Evolutionary conservation across 2,329 filamentous ascomycete species (phyloP), one percentile per base, ranked within the genome.

Genomic region (Pseudogymnoascus sp.): DNA sequence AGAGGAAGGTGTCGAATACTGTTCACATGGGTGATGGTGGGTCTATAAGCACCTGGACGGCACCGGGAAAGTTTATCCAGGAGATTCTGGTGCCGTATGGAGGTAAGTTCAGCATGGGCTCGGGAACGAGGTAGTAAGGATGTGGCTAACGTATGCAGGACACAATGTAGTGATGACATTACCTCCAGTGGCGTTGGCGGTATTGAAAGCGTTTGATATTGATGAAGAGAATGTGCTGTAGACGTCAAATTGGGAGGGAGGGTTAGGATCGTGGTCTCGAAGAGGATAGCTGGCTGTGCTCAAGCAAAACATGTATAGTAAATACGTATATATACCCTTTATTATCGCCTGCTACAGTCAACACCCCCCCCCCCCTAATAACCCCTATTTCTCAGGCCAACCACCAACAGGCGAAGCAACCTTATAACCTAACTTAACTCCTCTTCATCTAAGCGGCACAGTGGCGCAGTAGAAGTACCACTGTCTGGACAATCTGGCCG

Each of bases 141-240:
- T 62, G 16, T 41, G 31, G 8, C 65, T 73, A 45, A 72, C 65
- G 23, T 3, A 37, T 36, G 0, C 63, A 90, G 87, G 85, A 5
- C 90, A 93, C 72, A 92, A 91, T 71, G 78, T 83, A 61, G 80
- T 92, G 41, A 82, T 90, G 73, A 83, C 83, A 6, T 89, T 84
- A 71, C 81, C 86, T 1, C 81, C 86, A 3, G 83, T 91, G 14
- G 74, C 82, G 7, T 75, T 89, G 41, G 88, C 87, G 1, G 80
- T 90, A 0, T 81, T 87, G 78, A 81, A 86, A 65, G 84, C 84
- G 1, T 91, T 91, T 74, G 83, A 83, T 25, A 62, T 71, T 62
- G 71, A 78, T 72, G 62, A 69, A 73, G 60, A 69, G 21, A 60
- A 68, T 66, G 16, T 66, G 36, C 37, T 61, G 3, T 37, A 61